phyloP scores from a whole-genome alignment of 1,139 yeast species.

The Taiozyma onychis region DNA sequence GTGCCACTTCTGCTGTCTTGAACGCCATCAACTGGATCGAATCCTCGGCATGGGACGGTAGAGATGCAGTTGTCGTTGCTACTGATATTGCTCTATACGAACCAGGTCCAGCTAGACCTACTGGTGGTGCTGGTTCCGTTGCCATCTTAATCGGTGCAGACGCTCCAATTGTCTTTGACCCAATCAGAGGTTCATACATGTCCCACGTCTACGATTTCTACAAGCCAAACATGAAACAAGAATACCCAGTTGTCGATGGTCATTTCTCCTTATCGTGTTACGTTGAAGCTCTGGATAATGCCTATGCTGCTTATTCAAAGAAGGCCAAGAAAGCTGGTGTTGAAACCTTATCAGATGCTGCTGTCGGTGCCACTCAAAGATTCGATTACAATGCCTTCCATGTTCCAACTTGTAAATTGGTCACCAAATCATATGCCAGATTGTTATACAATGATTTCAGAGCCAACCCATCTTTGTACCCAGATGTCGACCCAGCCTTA shows the following conservation, averaged over 20 bases:
- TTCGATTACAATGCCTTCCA: conserved; percentile 97
- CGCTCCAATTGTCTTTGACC: conserved; percentile 92
- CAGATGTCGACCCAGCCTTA: conserved; percentile 56
- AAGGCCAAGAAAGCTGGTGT: conserved; percentile 63
- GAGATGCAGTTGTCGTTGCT: conserved; percentile 94
- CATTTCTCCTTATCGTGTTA: conserved; percentile 93
- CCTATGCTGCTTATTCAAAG: conserved; percentile 76
- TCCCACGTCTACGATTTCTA: conserved; percentile 97
- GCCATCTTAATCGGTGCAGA: conserved; percentile 96
- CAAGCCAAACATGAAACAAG: conserved; percentile 95
- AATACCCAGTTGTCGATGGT: conserved; percentile 97
- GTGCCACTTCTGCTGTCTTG: conserved; percentile 95
- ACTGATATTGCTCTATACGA: conserved; percentile 98
- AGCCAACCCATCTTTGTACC: conserved; percentile 54
- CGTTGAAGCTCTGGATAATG: conserved; percentile 85
- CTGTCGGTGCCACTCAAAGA: conserved; percentile 61
- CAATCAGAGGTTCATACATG: conserved; percentile 86
- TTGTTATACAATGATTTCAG: conserved; percentile 83
- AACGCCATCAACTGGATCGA: conserved; percentile 96
- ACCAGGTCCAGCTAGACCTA: conserved; percentile 97
- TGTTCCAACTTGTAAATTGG: conserved; percentile 97
- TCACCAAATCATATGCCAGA: conserved; percentile 89
- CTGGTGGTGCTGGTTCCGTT: conserved; percentile 99
- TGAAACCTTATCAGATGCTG: conserved; percentile 34
- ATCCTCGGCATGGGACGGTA: conserved; percentile 96